These are phyloP conservation scores for Cladophialophora psammophila DNA, from an alignment of 2,329 filamentous ascomycete genomes.

Conservation along the genomic window DNA sequence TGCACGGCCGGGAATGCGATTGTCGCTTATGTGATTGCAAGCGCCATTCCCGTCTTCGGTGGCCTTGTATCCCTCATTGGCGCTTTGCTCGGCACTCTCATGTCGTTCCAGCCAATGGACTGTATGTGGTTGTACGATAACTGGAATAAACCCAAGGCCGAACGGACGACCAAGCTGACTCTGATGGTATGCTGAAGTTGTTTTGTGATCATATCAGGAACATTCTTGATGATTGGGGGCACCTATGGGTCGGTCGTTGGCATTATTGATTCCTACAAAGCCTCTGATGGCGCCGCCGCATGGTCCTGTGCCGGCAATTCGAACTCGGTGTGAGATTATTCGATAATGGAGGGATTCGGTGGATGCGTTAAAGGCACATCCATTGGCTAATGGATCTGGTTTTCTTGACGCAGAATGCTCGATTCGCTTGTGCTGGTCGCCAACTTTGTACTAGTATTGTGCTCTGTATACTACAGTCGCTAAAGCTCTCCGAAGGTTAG, in stretches of 20 bases:
- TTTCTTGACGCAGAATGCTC: neutral
- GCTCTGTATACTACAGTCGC: too few relatives aligned
- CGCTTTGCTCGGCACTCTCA: conserved; percentile 60
- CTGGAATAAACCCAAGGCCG: conserved; percentile 49
- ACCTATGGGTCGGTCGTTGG: conserved; percentile 49
- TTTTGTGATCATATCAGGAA: conserved; percentile 52
- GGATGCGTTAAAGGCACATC: neutral
- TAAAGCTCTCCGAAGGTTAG: too few relatives aligned
- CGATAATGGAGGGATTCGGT: neutral
- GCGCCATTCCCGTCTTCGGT: conserved; percentile 64
- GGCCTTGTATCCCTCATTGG: conserved; percentile 51
- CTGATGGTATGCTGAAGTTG: conserved; percentile 47
- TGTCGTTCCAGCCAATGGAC: conserved; percentile 58
- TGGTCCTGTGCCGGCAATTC: conserved; percentile 34
- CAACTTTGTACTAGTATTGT: too few relatives aligned
- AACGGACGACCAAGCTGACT: conserved; percentile 45
- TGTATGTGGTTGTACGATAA: conserved; percentile 63
- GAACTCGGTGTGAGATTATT: conserved; percentile 19
- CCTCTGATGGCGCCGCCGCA: conserved; percentile 18
- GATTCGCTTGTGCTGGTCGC: neutral
- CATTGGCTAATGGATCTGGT: neutral
- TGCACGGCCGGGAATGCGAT: conserved; percentile 54
- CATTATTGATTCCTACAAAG: conserved; percentile 40
- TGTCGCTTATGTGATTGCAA: conserved; percentile 59
- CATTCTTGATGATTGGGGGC: conserved; percentile 57